Evolutionary conservation across 805 yeast species (phyloP).

Genomic region (Wickerhamiella bombiphila): DNA sequence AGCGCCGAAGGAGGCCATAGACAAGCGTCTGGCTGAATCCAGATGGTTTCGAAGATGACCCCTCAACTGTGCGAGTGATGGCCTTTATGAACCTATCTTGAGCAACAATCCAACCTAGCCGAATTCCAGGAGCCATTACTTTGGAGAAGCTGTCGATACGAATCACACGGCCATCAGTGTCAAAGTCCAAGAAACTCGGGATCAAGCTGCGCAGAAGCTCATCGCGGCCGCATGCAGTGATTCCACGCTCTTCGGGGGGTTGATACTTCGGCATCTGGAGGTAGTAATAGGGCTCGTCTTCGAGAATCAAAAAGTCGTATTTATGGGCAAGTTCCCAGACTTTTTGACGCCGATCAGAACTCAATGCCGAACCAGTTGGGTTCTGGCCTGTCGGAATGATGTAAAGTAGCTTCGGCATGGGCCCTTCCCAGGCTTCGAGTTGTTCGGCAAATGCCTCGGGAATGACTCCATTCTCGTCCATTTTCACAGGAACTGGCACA

Average conservation of each 20-base stretch:
- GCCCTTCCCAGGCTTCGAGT: conserved; percentile 40
- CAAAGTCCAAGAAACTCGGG: conserved; percentile 60
- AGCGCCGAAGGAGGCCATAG: conserved; percentile 55
- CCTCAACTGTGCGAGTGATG: conserved; percentile 59
- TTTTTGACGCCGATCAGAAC: conserved; percentile 57
- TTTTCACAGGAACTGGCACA: conserved; percentile 52
- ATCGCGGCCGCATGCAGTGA: conserved; percentile 33
- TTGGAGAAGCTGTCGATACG: conserved; percentile 85
- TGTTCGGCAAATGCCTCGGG: conserved; percentile 53
- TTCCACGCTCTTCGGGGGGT: conserved; percentile 1
- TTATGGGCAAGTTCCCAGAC: conserved; percentile 68
- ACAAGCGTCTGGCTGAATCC: conserved; percentile 70
- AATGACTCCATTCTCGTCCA: conserved; percentile 66
- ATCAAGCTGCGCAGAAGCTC: conserved; percentile 54
- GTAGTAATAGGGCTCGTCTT: conserved; percentile 96
- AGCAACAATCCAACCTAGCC: conserved; percentile 83
- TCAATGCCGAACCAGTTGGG: conserved; percentile 86
- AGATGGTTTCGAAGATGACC: conserved; percentile 61
- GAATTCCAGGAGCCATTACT: conserved; percentile 79
- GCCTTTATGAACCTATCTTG: conserved; percentile 47
- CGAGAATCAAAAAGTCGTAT: conserved; percentile 75
- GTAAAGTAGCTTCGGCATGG: conserved; percentile 75
- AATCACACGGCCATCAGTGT: conserved; percentile 76
- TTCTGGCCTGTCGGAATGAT: conserved; percentile 94
- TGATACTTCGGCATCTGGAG: conserved; percentile 75